Evolutionary conservation across 169 alveolate genomes (phyloP), one percentile per base, ranked within the genome.

Genomic region (Plasmodium knowlesi): DNA sequence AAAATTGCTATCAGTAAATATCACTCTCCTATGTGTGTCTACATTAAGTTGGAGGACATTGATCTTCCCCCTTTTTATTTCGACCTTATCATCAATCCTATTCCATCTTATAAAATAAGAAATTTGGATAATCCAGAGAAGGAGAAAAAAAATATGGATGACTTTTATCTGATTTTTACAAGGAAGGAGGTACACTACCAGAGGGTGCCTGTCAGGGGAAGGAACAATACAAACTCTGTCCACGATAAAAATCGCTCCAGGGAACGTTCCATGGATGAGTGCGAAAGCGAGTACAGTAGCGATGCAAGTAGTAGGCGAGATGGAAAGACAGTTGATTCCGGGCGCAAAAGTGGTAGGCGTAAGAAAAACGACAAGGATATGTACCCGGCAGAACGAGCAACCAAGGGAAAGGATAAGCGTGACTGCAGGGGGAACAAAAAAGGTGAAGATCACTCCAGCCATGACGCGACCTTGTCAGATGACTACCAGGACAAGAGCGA

Each of bases 11-110:
- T 98, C 94, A 95, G 99, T 94, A 88, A 96, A 28, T 98, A 97
- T 80, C 98, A 98, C 70, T 89, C 97, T 19, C 98, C 97, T 54
- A 83, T 97, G 79, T 96, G 98, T 83, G 96, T 98, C 46, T 98
- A 96, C 95, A 95, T 98, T 84, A 97, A 98, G 92, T 99, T 98
- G 70, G 98, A 99, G 32, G 98, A 97, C 90, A 98, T 98, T 16
- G 99, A 98, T 86, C 94, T 98, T 30, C 99, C 98, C 14, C 98
- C 99, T 32, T 99, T 97, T 96, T 98, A 98, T 96, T 99, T 97
- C 95, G 99, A 99, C 94, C 99, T 99, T 53, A 98, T 98, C 74
- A 98, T 99, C 73, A 98, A 99, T 95, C 99, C 99, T 0, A 97
- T 99, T 46, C 99, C 99, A 1, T 99, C 99, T 16, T 98, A 98